Evolutionary conservation across 139 green algal genomes (phyloP).

Genomic region (Coelastrella sp.): DNA sequence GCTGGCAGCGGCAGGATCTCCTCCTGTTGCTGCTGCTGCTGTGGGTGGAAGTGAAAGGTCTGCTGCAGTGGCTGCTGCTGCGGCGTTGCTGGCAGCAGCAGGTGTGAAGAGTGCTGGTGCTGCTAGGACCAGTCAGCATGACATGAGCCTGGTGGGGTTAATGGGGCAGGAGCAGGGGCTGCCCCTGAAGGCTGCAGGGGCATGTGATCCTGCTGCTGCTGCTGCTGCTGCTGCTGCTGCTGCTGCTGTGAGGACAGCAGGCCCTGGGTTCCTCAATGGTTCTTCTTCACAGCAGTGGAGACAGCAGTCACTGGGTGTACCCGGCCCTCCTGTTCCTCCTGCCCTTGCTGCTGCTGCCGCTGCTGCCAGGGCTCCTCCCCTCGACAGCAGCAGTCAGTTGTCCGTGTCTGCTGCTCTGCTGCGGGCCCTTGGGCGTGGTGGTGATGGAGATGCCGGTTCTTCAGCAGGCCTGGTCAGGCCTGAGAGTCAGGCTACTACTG

Average conservation of each 20-base stretch:
- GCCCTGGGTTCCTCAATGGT: no score
- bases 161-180: background rate
- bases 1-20: background rate
- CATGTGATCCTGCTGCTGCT: background rate
- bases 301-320: background rate
- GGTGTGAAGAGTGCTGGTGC: background rate
- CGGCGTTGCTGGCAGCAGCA: background rate
- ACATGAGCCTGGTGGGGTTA: background rate
- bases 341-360: conserved; percentile 5
- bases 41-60: background rate
- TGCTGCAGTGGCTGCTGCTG: background rate
- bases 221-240: conserved; percentile 12
- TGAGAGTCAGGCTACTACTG: background rate
- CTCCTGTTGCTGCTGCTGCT: background rate
- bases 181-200: background rate
- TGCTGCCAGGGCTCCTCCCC: background rate
- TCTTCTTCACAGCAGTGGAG: background rate
- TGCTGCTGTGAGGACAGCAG: background rate
- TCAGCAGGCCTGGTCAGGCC: no score
- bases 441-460: no score
- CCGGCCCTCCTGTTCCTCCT: background rate
- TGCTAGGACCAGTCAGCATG: background rate
- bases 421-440: background rate
- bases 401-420: background rate
- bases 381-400: conserved; percentile 7